Evolutionary conservation across 441 rosid genomes (phyloP), one percentile per base, ranked within the genome.

Genomic region (Corymbia citriodora): DNA sequence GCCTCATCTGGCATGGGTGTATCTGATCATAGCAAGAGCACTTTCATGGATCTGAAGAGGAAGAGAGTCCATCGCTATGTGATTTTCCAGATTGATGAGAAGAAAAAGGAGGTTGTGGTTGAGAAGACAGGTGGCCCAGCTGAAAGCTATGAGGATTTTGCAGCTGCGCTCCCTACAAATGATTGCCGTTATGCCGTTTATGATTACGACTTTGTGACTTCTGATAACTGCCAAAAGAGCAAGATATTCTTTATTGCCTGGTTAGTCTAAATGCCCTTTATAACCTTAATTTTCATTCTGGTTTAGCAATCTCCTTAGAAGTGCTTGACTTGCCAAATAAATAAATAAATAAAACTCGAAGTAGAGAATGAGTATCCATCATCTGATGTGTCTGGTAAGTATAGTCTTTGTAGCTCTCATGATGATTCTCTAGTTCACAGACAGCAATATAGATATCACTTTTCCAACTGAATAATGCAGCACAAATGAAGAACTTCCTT

Each of bases 1-100:
- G 97, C 98, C 59, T 89, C 96, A 16, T 96, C 99, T 10, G 99
- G 98, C 57, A 95, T 97, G 97, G 98, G 99, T 3, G 95, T 96
- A 61, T 94, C 96, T 82, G 97, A 96, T 27, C 92, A 94, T 89
- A 95, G 97, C 95, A 93, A 93, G 85, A 92, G 88, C 89, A 92
- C 96, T 9, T 97, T 92, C 85, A 88, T 90, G 89, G 99, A 97
- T 89, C 94, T 97, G 91, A 94, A 97, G 92, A 95, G 99, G 93
- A 97, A 96, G 92, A 97, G 97, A 90, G 93, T 92, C 17, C 96
- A 96, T 90, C 98, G 99, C 36, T 97, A 96, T 82, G 97, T 96
- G 86, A 94, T 97, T 55, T 97, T 97, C 90, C 96, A 94, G 93
- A 96, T 96, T 72, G 99, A 97, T 52, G 99, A 97, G 91, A 93